phyloP scores from a whole-genome alignment of 2,329 filamentous ascomycete genomes.

The Colletotrichum tamarilloi region DNA sequence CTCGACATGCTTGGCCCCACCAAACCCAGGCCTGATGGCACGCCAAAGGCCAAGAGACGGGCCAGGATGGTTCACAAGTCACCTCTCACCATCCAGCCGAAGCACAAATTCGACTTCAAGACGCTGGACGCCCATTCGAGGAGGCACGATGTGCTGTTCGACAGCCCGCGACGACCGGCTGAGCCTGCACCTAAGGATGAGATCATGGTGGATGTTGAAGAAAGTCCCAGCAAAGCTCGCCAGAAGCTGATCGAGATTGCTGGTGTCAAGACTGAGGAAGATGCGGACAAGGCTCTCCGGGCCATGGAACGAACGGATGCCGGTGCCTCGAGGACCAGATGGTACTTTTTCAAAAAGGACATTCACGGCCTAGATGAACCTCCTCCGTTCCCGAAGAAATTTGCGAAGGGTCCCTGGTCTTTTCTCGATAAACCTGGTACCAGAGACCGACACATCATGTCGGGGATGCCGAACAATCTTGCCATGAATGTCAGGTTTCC shows the following conservation, averaged over 20 bases:
- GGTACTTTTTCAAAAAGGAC: slow-evolving; percentile 62
- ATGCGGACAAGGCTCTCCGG: slow-evolving; percentile 56
- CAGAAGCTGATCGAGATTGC: slow-evolving; percentile 36
- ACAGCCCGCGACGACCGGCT: slow-evolving; percentile 60
- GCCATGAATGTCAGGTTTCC: slow-evolving; percentile 56
- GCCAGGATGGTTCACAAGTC: slow-evolving; percentile 54
- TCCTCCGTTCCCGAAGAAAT: slow-evolving; percentile 51
- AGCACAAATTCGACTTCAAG: slow-evolving; percentile 73
- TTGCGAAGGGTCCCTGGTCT: slow-evolving; percentile 55
- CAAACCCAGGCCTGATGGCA: slow-evolving; percentile 42
- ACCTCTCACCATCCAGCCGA: slow-evolving; percentile 61
- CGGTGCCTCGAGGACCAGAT: slow-evolving; percentile 49
- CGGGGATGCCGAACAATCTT: slow-evolving; percentile 70
- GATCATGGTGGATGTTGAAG: slow-evolving; percentile 38
- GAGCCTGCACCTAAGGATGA: slow-evolving; percentile 45
- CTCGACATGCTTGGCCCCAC: slow-evolving; percentile 44
- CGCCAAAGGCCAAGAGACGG: slow-evolving; percentile 61
- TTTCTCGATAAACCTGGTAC: slow-evolving; percentile 60
- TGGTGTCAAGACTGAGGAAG: slow-evolving; percentile 49
- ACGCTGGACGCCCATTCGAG: slow-evolving; percentile 69
- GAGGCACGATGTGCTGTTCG: slow-evolving; percentile 69
- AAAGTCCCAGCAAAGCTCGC: slow-evolving; percentile 29
- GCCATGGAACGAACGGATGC: slow-evolving; percentile 63
- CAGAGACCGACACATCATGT: slow-evolving; percentile 69
- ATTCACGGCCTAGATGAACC: slow-evolving; percentile 39